Evolutionary conservation across 176 grass and related monocot genomes (phyloP), one percentile per base, ranked within the genome.

Genomic region (Thalia dealbata): DNA sequence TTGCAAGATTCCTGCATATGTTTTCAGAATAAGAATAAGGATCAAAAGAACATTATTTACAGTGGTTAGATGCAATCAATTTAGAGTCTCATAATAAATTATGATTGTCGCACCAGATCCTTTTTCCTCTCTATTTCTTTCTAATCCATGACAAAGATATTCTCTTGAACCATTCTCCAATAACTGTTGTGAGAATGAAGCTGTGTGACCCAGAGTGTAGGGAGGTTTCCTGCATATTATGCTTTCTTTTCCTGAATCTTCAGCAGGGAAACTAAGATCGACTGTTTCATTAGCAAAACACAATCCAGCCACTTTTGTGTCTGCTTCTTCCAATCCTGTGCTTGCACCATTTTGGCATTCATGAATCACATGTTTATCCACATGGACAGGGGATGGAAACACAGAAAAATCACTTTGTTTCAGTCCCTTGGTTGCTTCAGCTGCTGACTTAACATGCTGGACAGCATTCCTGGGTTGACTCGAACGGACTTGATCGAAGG

Each of bases 81-180:
- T 78, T 61, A 29, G 48, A 73, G 16, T 27, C 72, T 69, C 42
- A 65, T 48, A 83, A 50, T 23, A 68, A 70, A 32, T 80, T n/a
- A 54, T 24, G 35, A 42, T 69, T 67, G 88, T 67, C 88, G 83
- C 88, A 96, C 95, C 88, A 82, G 80, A 87, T 73, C 86, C 87
- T 72, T 73, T 85, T 88, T 86, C 84, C 62, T 69, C 84, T 66
- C 76, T 28, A 76, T 75, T 88, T 72, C 81, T 93, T 64, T 87
- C 90, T 74, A 72, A 50, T 48, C 52, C 77, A 72, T 83, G 80
- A 64, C 75, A 80, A 62, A 84, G 88, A 81, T 88, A 78, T 71
- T 86, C 81, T 78, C 72, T 83, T 7, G 63, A 80, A 50, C 35
- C 58, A 73, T 71, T 81, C n/a, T 93, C 95, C 84, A 81, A 79